phyloP scores from a whole-genome alignment of 139 green algal genomes.

The Picocystis salinarum region DNA sequence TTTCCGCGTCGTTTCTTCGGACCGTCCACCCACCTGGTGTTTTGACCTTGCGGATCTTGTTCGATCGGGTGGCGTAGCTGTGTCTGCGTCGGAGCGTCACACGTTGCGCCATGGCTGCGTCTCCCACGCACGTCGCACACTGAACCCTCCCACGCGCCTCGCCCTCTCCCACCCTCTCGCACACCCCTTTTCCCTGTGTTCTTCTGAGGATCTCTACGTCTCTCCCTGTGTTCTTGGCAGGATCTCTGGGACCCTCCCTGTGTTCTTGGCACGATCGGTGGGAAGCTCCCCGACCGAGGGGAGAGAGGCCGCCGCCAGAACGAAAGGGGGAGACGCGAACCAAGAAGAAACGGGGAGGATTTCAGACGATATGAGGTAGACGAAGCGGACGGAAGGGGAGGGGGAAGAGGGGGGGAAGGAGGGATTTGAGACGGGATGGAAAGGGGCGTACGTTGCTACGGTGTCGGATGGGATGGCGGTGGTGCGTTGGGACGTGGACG shows the following conservation, averaged over 20 bases:
- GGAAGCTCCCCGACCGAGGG: not conserved
- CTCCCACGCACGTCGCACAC: not conserved
- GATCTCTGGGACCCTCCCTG: not conserved
- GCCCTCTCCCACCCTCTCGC: not conserved
- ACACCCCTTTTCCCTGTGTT: not conserved
- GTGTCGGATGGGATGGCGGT: not conserved
- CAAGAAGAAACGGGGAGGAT: too few species aligned
- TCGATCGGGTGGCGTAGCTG: slow-evolving; percentile 82
- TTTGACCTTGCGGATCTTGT: slow-evolving; percentile 71
- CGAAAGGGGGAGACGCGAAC: not conserved
- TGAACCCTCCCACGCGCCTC: not conserved
- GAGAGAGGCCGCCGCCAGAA: not conserved
- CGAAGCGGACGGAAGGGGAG: not conserved
- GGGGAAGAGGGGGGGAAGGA: not conserved
- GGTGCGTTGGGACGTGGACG: not conserved
- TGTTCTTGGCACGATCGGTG: not conserved
- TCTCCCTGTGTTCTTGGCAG: not conserved
- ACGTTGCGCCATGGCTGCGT: slow-evolving; percentile 59
- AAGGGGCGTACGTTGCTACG: not conserved
- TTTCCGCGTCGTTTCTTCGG: not conserved
- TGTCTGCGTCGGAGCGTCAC: slow-evolving; percentile 61
- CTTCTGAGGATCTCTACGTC: not conserved
- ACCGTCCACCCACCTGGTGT: slow-evolving; percentile 52
- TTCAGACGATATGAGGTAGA: too few species aligned
- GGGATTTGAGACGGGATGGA: not conserved